Base-by-base conservation (phyloP, 768 basidiomycete genomes). In the Filobasidium wieringae region DNA sequence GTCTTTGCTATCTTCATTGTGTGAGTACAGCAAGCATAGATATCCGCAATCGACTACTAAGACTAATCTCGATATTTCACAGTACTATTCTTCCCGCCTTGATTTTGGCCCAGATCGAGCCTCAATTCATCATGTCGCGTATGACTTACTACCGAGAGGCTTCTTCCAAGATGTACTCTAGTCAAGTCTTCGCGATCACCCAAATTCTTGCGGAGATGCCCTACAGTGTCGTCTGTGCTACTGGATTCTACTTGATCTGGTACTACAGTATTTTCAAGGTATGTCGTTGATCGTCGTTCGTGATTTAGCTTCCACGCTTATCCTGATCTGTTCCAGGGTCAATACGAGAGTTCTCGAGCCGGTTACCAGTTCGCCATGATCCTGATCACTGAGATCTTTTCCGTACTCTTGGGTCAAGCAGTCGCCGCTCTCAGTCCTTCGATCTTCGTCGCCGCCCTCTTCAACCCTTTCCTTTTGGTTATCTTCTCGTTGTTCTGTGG, bases 191-290 rank as follows among this genome's bases (percentile, higher is more conserved):
- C 68, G 85, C 88, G 30, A 79, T 87, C 32, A 82, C 84, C 2
- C 89, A 91, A 68, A 77, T 91, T 26, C 68, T 87, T 14, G 84
- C 87, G 40, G 88, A 93, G 72, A 79, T 86, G 55, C 89, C 88
- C 0, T 86, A 84, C 72, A 57, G 69, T 15, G 68, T 85, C 31
- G 66, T 86, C 14, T 88, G 86, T 63, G 84, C 80, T 11, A 66
- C 81, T 51, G 78, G 83, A 0, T 91, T 89, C 74, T 92, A 84
- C 85, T 80, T 86, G 58, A 57, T 70, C 22, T 63, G 76, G 74
- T 74, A 85, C 2, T 87, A 80, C 67, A 83, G 83, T 2, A 82
- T 84, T 66, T 80, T 80, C 41, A 84, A 81, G 60, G 84, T 84
- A 1, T 77, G 84, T 73, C 85, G 76, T 80, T n/a, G n/a, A n/a